phyloP scores from a whole-genome alignment of 345 rosid species.

The Mallotus nudiflorus region DNA sequence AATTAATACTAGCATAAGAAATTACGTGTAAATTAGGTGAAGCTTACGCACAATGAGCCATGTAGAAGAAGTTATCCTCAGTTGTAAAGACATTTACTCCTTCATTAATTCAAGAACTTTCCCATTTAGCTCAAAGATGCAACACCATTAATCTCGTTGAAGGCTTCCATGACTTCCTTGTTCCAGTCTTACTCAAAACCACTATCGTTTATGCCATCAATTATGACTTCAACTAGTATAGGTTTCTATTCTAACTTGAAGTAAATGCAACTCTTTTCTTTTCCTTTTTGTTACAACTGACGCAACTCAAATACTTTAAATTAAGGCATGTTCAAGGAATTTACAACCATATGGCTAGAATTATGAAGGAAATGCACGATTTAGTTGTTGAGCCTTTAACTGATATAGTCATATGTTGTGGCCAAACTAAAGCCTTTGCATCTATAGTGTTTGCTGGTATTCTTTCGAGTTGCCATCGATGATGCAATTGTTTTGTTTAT shows the following conservation, averaged over 20 bases:
- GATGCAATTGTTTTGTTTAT: too few species aligned
- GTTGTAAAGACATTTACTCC: conserved; percentile 44
- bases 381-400: too few species aligned
- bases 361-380: too few species aligned
- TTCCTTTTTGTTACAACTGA: not conserved
- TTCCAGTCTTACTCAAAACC: too few species aligned
- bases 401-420: conserved; percentile 60
- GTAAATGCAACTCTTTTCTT: not conserved
- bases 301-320: not conserved
- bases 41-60: too few species aligned
- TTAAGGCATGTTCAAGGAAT: conserved; percentile 64
- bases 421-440: conserved; percentile 71
- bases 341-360: too few species aligned
- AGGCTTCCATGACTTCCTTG: too few species aligned
- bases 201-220: too few species aligned
- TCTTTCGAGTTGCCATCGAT: too few species aligned
- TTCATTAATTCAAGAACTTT: conserved; percentile 55
- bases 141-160: conserved; percentile 54
- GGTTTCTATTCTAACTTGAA: conserved; percentile 23
- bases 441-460: conserved; percentile 50
- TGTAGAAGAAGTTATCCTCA: conserved; percentile 46
- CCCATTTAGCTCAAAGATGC: conserved; percentile 49
- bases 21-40: too few species aligned
- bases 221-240: too few species aligned
- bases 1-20: too few species aligned